Evolutionary conservation across 2,329 filamentous ascomycete species (phyloP), one percentile per base, ranked within the genome.

Genomic region (Penicillium sp.): DNA sequence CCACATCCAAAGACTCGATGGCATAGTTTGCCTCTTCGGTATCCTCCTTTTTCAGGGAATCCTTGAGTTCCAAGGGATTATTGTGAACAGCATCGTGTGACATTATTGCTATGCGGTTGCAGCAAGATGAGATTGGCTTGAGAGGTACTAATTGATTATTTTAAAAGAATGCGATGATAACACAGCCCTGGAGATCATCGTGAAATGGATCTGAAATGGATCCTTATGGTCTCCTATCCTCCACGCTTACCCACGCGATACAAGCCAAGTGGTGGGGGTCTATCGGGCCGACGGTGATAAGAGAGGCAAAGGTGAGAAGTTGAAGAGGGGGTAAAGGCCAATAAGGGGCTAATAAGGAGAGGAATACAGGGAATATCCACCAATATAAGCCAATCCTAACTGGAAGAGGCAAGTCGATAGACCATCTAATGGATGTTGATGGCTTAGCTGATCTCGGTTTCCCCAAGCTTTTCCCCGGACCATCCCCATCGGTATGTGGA

Each of bases 401-500:
- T 38, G 6, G 8, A 49, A 44, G 18, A 48, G 58, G 52, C 11
- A 58, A 50, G 46, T 47, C 40, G 5, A 31, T 34, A 24, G 11
- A 11, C 22, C 6, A 29, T n/a, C n/a, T n/a, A n/a, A n/a, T n/a
- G n/a, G n/a, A n/a, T 16, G 4, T 7, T 20, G 16, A 31, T 11
- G 29, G 29, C 29, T 35, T 35, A 16, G 14, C 32, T 35, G 32
- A 38, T 38, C 18, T 38, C 10, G 29, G 24, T n/a, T 38, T 18
- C 40, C 32, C 54, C 60, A 53, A 57, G 24, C n/a, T 37, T 47
- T 58, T 55, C 63, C 62, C 64, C 58, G 62, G 61, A 57, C 48
- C 42, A 38, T 65, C 65, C 63, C 48, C 42, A 38, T 65, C 65
- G 65, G 63, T n/a, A 58, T 55, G 65, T 66, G 62, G 64, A 62